A percentile compares a stretch with the other conserved stretches of the same genome.
These are phyloP conservation scores for Fistulinella cinereoalba DNA, from an alignment of 1,284 basidiomycete genomes.

Conservation along the genomic window DNA sequence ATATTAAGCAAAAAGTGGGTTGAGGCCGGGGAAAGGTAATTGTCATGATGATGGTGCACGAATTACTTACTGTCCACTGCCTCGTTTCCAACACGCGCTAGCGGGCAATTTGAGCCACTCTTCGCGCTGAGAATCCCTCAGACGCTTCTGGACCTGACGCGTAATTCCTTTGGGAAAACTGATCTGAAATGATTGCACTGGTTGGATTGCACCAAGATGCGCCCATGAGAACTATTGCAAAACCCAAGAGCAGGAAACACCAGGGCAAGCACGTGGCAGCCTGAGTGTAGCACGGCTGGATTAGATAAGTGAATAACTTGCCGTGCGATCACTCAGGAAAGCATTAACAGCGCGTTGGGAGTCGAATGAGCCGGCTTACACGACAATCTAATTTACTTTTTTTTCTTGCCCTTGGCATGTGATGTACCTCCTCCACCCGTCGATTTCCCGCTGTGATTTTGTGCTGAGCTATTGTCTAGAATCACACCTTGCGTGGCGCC, in stretches of 20 bases:
- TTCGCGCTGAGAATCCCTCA: conserved; percentile 3
- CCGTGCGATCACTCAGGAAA: too few relatives aligned
- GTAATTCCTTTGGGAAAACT: not conserved
- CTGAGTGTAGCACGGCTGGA: conserved; percentile 15
- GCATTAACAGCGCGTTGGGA: conserved; percentile 23
- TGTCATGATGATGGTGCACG: conserved; percentile 19
- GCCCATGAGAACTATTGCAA: not conserved
- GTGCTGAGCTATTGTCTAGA: conserved; percentile 32
- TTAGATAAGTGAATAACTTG: conserved; percentile 29
- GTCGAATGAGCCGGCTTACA: conserved; percentile 20
- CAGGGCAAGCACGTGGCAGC: too few relatives aligned
- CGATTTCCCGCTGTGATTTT: conserved; percentile 35
- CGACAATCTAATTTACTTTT: conserved; percentile 40
- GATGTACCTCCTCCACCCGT: conserved; percentile 36
- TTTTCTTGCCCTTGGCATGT: conserved; percentile 49
- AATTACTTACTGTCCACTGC: conserved; percentile 29
- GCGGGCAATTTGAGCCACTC: conserved; percentile 18
- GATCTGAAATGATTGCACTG: conserved; percentile 1
- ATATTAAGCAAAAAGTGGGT: conserved; percentile 18
- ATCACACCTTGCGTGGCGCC: conserved; percentile 64
- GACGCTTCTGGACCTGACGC: not conserved
- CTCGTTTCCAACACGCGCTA: conserved; percentile 30
- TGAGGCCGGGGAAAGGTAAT: conserved; percentile 26
- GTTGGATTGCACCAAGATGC: conserved; percentile 2
- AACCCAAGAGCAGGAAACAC: not conserved